A percentile compares a stretch with the other conserved stretches of the same genome.
Evolutionary conservation across 2,329 filamentous ascomycete genomes (phyloP).

Genomic region (Ascomycota sp.): DNA sequence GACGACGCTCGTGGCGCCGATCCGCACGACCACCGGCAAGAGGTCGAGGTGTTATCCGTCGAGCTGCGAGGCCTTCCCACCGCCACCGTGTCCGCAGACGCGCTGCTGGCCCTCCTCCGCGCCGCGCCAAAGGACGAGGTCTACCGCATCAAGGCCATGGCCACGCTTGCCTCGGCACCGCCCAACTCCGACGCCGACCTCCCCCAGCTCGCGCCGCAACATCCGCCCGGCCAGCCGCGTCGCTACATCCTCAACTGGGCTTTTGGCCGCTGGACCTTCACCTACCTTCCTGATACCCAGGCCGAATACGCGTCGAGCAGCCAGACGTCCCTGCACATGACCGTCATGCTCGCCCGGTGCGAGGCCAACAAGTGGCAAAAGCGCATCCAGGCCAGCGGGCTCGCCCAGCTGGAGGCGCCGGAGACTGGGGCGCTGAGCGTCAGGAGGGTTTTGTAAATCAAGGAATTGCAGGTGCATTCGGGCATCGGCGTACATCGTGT

Average conservation of each 20-base stretch:
- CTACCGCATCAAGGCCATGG: conserved; percentile 73
- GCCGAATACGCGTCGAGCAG: conserved; percentile 34
- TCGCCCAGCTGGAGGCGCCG: conserved; percentile 26
- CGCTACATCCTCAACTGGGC: conserved; percentile 96
- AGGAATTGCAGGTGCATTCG: too few species aligned
- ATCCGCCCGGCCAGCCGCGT: conserved; percentile 10
- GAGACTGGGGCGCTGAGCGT: conserved; percentile 29
- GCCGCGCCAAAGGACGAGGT: conserved; percentile 78
- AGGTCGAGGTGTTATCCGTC: conserved; percentile 84
- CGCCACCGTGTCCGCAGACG: conserved; percentile 30
- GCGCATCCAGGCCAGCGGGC: conserved; percentile 38
- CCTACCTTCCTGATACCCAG: conserved; percentile 23
- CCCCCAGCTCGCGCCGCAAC: conserved; percentile 9
- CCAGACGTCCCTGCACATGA: conserved; percentile 44
- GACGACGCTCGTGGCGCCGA: conserved; percentile 9
- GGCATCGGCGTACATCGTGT: too few species aligned
- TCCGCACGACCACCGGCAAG: conserved; percentile 43
- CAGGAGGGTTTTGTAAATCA: conserved; percentile 22
- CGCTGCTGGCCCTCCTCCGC: conserved; percentile 46
- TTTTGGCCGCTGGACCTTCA: conserved; percentile 89
- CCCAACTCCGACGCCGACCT: conserved; percentile 28
- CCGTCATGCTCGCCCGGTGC: conserved; percentile 51
- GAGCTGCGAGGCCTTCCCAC: conserved; percentile 30
- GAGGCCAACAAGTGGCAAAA: conserved; percentile 64
- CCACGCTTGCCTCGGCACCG: conserved; percentile 26